phyloP scores from a whole-genome alignment of 1,284 basidiomycete species.

The Pseudozyma flocculosa region DNA sequence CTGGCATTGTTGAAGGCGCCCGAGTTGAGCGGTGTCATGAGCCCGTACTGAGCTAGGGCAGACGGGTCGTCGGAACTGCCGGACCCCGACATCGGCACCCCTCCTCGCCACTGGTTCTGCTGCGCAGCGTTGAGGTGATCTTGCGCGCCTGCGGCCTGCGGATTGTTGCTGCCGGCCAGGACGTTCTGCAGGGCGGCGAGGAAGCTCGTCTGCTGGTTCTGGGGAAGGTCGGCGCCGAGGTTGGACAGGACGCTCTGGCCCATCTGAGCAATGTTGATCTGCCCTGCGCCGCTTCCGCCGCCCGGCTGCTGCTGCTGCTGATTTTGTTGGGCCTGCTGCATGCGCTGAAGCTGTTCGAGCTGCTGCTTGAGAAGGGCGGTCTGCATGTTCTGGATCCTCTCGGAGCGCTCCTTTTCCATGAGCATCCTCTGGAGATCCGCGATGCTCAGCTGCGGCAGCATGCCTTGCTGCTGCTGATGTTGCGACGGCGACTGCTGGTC shows the following conservation, averaged over 20 bases:
- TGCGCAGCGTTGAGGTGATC: conserved; percentile 11
- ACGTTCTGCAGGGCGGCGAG: conserved; percentile 28
- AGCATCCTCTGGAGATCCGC: conserved; percentile 39
- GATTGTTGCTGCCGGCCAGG: conserved; percentile 8
- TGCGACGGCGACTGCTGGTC: background rate
- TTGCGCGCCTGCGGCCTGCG: background rate
- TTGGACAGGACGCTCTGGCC: background rate
- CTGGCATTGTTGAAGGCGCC: conserved; percentile 36
- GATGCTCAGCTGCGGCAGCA: conserved; percentile 28
- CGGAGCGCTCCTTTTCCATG: conserved; percentile 40
- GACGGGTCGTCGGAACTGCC: conserved; percentile 9
- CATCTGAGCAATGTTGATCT: background rate
- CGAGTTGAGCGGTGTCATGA: conserved; percentile 46
- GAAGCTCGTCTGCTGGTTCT: conserved; percentile 29
- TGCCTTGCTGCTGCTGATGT: conserved; percentile 2
- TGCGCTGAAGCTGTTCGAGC: conserved; percentile 39
- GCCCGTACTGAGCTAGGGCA: conserved; percentile 44
- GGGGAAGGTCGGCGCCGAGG: conserved; percentile 17
- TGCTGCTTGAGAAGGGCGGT: conserved; percentile 46
- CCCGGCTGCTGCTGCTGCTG: conserved; percentile 1
- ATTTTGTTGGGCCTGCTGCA: conserved; percentile 7
- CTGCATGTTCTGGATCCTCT: conserved; percentile 47
- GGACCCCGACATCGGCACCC: background rate
- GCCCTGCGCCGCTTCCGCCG: too few species aligned
- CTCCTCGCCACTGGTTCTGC: conserved; percentile 2